Base-by-base conservation (phyloP, 306 rosid species). In the Hippophae gyantsensis region DNA sequence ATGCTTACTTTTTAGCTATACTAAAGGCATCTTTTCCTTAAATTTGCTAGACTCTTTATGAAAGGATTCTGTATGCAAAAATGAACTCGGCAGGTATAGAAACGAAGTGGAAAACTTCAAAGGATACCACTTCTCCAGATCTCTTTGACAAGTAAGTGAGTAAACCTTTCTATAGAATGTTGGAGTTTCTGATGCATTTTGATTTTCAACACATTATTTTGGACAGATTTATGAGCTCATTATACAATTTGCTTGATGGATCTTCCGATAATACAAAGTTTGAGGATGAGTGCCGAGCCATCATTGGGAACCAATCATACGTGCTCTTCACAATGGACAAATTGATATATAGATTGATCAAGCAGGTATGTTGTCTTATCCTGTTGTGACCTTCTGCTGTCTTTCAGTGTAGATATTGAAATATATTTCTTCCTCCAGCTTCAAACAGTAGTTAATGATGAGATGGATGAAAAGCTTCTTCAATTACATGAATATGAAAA, bases 271-370 rank as follows among this genome's bases (percentile, higher is more conserved):
- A 88, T 77, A 76, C 89, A 14, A 88, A 88, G 72, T 93, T 88
- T 75, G 99, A 93, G 85, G 99, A 93, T 62, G 99, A 93, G 67
- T 93, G 99, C 70, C 94, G 97, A 70, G 82, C 99, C 27, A 80
- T 84, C 58, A 71, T 86, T 44, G 99, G 99, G 56, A 93, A 89
- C 63, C 97, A 93, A 55, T 93, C 99, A 3, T 93, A 93, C 58
- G 79, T 93, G 63, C 64, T 93, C 60, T 93, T 93, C 79, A 93
- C 99, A 50, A 73, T 93, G 82, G 99, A 88, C 82, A 93, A 88
- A 74, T 67, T 93, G 70, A 86, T 93, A 47, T 93, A 81, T 82
- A 93, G 86, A 81, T 75, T 93, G 48, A 84, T 93, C 63, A 88
- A 89, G 82, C 99, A 88, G 86, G 99, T 82, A 60, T 54, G 68